Base-by-base conservation (phyloP, 2,329 filamentous ascomycete species). In the Stachybotrys chlorohalonatus region DNA sequence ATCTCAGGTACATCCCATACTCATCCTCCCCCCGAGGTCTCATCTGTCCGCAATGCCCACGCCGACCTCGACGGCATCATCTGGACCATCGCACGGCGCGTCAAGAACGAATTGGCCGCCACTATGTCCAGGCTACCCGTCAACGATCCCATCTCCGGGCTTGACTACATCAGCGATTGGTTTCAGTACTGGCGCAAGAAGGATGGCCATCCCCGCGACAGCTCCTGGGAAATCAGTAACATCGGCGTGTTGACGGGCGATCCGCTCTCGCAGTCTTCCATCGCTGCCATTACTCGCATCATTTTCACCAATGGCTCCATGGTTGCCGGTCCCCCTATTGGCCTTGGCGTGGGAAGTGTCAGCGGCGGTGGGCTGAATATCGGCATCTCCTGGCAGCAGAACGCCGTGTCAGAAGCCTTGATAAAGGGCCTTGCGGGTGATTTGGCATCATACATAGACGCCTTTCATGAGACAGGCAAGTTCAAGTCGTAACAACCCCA, bases 201-300 rank as follows among this genome's bases (percentile, higher is more conserved):
- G 59, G 62, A 80, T 15, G 78, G 78, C 1, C 63, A 68, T 53
- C 60, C 66, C 11, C 71, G 78, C 9, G 63, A 68, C 2, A 60
- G 60, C 3, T 75, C 76, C 1, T 83, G 78, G 74, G 75, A 77
- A 57, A 60, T 83, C 5, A 81, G 76, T 56, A 84, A 83, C 60
- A 56, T 82, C 6, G 80, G 81, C 1, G 67, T 68, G 13, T 61
- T 77, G n/a, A 61, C 66, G 6, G 54, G 57, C 47, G 7, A 59
- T 9, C 36, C 53, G 49, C 24, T 24, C 24, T 24, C 24, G 24
- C 24, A 24, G 24, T 24, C 24, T 24, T 24, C 49, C 1, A 56
- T 42, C 1, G 56, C 54, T 1, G 55, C 49, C 3, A 74, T 72
- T 71, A 60, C 57, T 3, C 71, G 76, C n/a, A 63, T 71, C 16